Base-by-base conservation (phyloP, 2,329 filamentous ascomycete species). In the Cytospora mali region DNA sequence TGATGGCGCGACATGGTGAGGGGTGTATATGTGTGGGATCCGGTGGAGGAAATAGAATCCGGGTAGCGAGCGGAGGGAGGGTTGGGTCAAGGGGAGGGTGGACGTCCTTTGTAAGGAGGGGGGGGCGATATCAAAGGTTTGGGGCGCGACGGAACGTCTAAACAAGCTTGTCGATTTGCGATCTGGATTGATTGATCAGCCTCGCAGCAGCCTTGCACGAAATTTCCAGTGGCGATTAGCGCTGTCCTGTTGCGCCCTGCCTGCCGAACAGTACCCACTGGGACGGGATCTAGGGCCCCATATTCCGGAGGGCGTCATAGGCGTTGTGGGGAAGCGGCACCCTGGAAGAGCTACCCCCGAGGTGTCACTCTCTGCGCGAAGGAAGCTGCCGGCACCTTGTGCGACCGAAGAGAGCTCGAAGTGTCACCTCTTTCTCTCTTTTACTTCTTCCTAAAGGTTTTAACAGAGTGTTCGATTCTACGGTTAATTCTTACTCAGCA, bases 1-100 rank as follows among this genome's bases (percentile, higher is more conserved):
- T 97, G 92, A 84, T 96, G 92, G 80, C 92, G 92, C 74, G 92
- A 96, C 92, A 96, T 96, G 74, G 39, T 83, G 73, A 66, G 27
- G 56, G 18, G 31, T 33, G 46, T 7, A 46, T 35, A 46, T 31
- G 21, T 50, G 42, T 39, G 16, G 29, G 48, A 50, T 56, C 14
- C 48, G 28, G 52, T 49, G 6, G 28, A 25, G 48, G 51, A 31
- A 35, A 33, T 28, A 58, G 48, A 16, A 49, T 27, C 33, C 28
- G 39, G 16, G n/a, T 61, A 21, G 31, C 13, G 7, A 21, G 50
- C 7, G 35, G 50, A 35, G 57, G 49, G n/a, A 39, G 46, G 48
- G 29, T 14, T 35, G 18, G 21, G 42, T 23, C 6, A 18, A 11
- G 11, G 48, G n/a, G 13, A 11, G 28, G 6, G 42, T 55, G 64